A percentile compares a stretch with the other conserved stretches of the same genome.
Conservation (phyloP, 805 yeast genomes). For the Candida endomychidarum region DNA sequence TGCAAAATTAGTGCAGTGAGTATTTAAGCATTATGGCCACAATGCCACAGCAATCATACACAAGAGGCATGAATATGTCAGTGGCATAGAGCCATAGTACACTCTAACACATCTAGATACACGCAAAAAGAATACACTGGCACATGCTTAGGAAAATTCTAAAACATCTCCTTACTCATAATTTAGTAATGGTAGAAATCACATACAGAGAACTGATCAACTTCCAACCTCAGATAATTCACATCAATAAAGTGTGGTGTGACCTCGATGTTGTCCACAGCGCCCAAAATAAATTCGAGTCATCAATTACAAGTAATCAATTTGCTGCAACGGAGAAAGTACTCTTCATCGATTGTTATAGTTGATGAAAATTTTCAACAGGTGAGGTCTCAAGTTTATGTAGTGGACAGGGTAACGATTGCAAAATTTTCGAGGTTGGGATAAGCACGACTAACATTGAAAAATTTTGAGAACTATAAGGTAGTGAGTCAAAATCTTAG, state of each 20-base stretch:
- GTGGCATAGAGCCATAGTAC: no score
- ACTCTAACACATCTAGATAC: no score
- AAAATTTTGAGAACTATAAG: conserved; percentile 1
- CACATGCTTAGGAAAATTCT: no score
- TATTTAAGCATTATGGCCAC: no score
- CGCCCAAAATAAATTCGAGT: conserved; percentile 32
- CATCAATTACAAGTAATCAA: neutral
- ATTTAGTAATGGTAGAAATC: no score
- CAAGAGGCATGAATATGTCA: no score
- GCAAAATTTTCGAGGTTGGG: neutral
- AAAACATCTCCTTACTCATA: no score
- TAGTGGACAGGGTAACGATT: conserved; percentile 1
- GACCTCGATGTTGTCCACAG: conserved; percentile 54
- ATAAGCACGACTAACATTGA: conserved; percentile 5
- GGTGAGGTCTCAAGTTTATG: neutral
- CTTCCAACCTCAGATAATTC: conserved; percentile 39
- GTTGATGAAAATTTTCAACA: conserved; percentile 42
- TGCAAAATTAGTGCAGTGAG: no score
- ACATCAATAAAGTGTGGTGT: conserved; percentile 53
- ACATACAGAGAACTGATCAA: conserved; percentile 5
- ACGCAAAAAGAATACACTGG: no score
- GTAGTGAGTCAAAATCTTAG: conserved; percentile 2
- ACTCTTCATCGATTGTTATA: conserved; percentile 59
- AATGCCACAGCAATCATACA: no score
- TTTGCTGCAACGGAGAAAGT: conserved; percentile 42